phyloP scores from a whole-genome alignment of 2,329 filamentous ascomycete species.

The Aspergillus nomiae region DNA sequence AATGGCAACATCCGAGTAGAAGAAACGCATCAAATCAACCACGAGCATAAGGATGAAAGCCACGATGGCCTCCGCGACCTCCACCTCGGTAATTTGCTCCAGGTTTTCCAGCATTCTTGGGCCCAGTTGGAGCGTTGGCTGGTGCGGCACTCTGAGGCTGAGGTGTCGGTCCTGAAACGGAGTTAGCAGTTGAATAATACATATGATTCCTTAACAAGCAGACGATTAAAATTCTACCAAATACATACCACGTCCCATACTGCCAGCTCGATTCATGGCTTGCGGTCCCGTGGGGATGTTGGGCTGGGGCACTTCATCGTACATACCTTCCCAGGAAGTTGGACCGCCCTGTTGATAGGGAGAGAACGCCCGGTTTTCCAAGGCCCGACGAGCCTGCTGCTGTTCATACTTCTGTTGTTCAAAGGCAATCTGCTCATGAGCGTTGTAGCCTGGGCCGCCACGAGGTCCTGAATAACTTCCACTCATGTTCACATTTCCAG shows the following conservation, averaged over 20 bases:
- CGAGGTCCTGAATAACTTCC: constrained; percentile 48
- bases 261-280: constrained; percentile 47
- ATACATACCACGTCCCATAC: constrained; percentile 44
- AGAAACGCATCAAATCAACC: constrained; percentile 16
- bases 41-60: constrained; percentile 76
- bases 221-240: constrained; percentile 19
- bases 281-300: constrained; percentile 60
- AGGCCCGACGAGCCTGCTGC: constrained; percentile 61
- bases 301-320: constrained; percentile 89
- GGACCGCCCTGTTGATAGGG: constrained; percentile 61
- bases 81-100: constrained; percentile 93
- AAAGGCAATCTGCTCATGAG: constrained; percentile 72
- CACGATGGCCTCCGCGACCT: constrained; percentile 71
- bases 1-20: not conserved
- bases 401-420: constrained; percentile 79
- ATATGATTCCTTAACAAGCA: not conserved
- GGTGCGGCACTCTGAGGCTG: constrained; percentile 59
- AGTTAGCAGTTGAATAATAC: constrained; percentile 27
- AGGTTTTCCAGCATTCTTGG: constrained; percentile 90
- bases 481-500: constrained; percentile 42
- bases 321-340: constrained; percentile 98
- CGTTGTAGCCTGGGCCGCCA: constrained; percentile 62
- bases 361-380: constrained; percentile 43
- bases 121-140: constrained; percentile 86
- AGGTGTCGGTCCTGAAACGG: constrained; percentile 41